These are phyloP conservation scores for Ogataea nitratoaversa DNA, from an alignment of 805 yeast genomes.

Conservation along the genomic window DNA sequence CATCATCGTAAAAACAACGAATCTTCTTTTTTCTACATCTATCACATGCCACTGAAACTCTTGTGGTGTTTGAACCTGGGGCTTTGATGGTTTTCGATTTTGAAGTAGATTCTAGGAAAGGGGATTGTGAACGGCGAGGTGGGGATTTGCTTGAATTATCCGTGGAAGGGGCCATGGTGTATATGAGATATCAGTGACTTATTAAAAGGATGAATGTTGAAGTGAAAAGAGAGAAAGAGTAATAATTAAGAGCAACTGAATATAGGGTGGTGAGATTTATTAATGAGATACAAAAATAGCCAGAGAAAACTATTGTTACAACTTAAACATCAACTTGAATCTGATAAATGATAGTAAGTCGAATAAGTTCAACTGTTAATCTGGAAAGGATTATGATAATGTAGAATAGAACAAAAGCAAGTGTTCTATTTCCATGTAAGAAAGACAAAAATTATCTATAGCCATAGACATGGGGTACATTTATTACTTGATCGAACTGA, in stretches of 20 bases:
- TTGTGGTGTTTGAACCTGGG: conserved; percentile 59
- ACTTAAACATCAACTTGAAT: no score
- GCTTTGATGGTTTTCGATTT: conserved; percentile 54
- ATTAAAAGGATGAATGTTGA: background rate
- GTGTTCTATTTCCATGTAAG: background rate
- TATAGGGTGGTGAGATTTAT: no score
- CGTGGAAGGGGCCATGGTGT: background rate
- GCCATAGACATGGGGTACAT: background rate
- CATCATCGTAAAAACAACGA: conserved; percentile 45
- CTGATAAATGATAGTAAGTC: no score
- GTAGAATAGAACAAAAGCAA: background rate
- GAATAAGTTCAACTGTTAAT: no score
- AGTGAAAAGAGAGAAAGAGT: background rate
- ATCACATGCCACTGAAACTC: conserved; percentile 91
- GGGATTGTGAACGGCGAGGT: conserved; percentile 1
- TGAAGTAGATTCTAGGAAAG: conserved; percentile 3
- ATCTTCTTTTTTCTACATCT: conserved; percentile 80
- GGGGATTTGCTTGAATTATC: background rate
- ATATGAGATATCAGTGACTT: no score
- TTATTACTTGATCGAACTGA: background rate
- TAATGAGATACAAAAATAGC: no score
- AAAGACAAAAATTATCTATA: background rate
- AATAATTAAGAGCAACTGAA: no score
- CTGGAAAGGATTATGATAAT: no score
- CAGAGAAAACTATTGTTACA: no score